These are phyloP conservation scores for Claviceps lovelessii DNA, from an alignment of 2,329 filamentous ascomycete genomes.

Conservation along the genomic window DNA sequence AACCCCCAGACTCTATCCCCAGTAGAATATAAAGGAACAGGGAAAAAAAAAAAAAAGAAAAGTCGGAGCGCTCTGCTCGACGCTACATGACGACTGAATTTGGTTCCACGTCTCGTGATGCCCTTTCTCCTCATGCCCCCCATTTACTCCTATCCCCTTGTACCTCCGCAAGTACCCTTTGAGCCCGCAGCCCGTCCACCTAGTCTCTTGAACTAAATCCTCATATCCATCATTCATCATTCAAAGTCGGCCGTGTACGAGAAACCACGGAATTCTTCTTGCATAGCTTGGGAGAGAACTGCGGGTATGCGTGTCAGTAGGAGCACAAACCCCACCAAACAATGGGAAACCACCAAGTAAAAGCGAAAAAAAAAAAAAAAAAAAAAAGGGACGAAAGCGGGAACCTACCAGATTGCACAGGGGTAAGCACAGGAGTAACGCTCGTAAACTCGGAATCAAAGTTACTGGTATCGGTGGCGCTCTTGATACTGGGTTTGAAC, in stretches of 20 bases:
- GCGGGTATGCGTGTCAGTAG: not conserved
- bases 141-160: too few relatives aligned
- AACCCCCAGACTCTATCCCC: not conserved
- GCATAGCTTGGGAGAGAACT: conserved; percentile 97
- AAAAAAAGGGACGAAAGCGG: not conserved
- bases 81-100: not conserved
- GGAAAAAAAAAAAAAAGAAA: not conserved
- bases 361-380: not conserved
- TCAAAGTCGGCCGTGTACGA: conserved; percentile 91
- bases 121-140: too few relatives aligned
- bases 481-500: conserved; percentile 81
- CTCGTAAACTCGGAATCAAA: conserved; percentile 98
- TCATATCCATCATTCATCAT: conserved; percentile 23
- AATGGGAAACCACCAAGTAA: not conserved
- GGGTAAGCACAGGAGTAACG: conserved; percentile 91
- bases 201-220: too few relatives aligned
- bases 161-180: too few relatives aligned
- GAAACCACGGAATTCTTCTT: conserved; percentile 98
- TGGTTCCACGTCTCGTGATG: not conserved
- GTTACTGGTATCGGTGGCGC: conserved; percentile 95
- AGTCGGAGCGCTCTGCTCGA: not conserved
- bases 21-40: not conserved
- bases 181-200: too few relatives aligned
- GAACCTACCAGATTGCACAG: conserved; percentile 83
- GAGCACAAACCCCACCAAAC: too few relatives aligned